A percentile compares a stretch with the other conserved stretches of the same genome.
These are phyloP conservation scores for Tardiomyces depauwii DNA, from an alignment of 1,139 yeast species.

Conservation along the genomic window DNA sequence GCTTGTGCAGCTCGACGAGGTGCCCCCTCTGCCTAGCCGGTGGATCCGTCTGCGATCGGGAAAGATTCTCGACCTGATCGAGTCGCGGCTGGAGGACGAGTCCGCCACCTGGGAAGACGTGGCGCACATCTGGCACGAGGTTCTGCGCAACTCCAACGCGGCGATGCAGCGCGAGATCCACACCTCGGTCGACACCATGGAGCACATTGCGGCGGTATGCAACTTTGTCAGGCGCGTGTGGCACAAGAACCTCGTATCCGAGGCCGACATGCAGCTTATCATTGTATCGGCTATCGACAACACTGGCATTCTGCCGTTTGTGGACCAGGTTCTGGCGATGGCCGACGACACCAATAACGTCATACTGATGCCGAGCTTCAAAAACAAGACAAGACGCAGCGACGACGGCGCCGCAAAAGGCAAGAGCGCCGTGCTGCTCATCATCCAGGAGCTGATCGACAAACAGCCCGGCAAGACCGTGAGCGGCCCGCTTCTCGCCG, in stretches of 20 bases:
- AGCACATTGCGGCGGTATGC: background rate
- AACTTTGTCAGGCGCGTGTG: background rate
- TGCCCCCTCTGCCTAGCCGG: background rate
- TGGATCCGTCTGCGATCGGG: background rate
- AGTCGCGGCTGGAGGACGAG: background rate
- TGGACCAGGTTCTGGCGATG: background rate
- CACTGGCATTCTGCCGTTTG: background rate
- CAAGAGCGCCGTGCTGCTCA: background rate
- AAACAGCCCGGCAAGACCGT: background rate
- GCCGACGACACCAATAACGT: background rate
- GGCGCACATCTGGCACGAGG: background rate
- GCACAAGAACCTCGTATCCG: background rate
- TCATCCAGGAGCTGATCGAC: background rate
- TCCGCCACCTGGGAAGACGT: background rate
- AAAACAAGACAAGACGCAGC: background rate
- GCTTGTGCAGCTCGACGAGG: background rate
- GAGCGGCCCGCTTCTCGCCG: background rate
- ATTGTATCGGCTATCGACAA: background rate
- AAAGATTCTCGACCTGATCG: background rate
- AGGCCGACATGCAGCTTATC: background rate
- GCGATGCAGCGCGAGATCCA: background rate
- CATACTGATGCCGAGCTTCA: background rate
- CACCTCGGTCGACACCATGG: background rate
- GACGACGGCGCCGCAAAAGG: background rate
- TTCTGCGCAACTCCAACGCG: background rate